Conservation (phyloP, 768 basidiomycete genomes). For the Harrya chromipes region DNA sequence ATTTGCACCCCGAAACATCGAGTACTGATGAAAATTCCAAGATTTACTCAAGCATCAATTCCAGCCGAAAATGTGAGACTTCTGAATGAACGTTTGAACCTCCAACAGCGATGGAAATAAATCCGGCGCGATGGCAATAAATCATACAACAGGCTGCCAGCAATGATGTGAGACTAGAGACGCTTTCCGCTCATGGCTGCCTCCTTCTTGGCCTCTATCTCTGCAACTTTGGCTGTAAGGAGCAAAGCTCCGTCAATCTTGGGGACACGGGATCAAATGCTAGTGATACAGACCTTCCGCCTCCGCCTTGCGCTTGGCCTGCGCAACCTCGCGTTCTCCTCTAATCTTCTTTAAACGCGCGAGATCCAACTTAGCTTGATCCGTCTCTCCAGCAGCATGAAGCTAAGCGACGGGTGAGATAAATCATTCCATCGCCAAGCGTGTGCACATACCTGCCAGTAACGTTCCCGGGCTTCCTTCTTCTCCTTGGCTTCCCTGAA, state of each 20-base stretch:
- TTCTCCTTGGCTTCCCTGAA: constrained; percentile 88
- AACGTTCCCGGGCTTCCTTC: constrained; percentile 81
- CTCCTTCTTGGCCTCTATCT: constrained; percentile 59
- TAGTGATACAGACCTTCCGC: constrained; percentile 58
- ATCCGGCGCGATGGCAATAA: background rate
- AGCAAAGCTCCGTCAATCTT: background rate
- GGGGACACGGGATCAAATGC: background rate
- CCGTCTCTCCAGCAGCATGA: constrained; percentile 81
- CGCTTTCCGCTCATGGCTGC: constrained; percentile 31
- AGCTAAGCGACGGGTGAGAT: constrained; percentile 40
- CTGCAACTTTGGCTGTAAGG: constrained; percentile 57
- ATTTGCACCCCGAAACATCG: no score
- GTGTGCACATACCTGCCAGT: constrained; percentile 66
- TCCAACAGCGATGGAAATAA: background rate
- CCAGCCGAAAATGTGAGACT: no score
- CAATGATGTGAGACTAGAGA: constrained; percentile 24
- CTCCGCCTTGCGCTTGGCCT: constrained; percentile 86
- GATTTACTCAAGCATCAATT: no score
- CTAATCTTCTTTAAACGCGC: constrained; percentile 82
- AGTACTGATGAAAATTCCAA: no score
- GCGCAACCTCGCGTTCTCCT: constrained; percentile 84
- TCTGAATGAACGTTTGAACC: no score
- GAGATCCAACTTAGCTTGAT: constrained; percentile 86
- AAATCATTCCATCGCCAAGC: background rate
- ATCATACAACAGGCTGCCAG: background rate